Base-by-base conservation (phyloP, 2,329 filamentous ascomycete species). In the Paramyrothecium roridum region DNA sequence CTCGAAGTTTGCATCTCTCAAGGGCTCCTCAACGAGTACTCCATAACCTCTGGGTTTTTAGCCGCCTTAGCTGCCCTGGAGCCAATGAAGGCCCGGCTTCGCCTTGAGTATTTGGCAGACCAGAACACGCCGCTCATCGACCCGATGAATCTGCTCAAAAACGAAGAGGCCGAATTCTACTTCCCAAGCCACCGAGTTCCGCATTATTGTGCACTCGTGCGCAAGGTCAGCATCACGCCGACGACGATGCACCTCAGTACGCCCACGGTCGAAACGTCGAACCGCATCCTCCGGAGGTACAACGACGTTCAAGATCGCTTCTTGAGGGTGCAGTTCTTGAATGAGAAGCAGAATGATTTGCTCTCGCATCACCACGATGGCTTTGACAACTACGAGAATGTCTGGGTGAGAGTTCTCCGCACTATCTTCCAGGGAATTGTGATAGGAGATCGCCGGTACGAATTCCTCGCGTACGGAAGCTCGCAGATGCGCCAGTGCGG, bases 391-490 rank as follows among this genome's bases (percentile, higher is more conserved):
- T 37, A 37, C 59, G 82, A 91, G 56, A 83, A 89, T 54, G 69
- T 96, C 0, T 96, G 90, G 69, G 84, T 84, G 23, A 83, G 91
- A 13, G 81, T 97, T 20, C 84, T 85, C 59, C 81, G 88, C 50
- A 83, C 88, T 0, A 76, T 98, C 65, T 80, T 75, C 48, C 83
- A 95, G 54, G 95, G 95, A 1, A 93, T 99, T 60, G 79, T 79
- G 1, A 86, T 99, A 51, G 95, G 91, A 4, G 89, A 88, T 59
- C 86, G 91, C 8, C 84, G 85, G 56, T 99, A 92, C 70, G 83
- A 93, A 62, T 98, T 98, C 60, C 82, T 99, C 23, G 95, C 93
- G 0, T 97, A 93, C 73, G 93, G 95, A 0, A 98, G 95, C 70
- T 97, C 95, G 0, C 95, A 99, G 64, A 90, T 99, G 57, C 85